Evolutionary conservation across 495 filamentous ascomycete species (phyloP).

Genomic region (Podospora tetraspora): DNA sequence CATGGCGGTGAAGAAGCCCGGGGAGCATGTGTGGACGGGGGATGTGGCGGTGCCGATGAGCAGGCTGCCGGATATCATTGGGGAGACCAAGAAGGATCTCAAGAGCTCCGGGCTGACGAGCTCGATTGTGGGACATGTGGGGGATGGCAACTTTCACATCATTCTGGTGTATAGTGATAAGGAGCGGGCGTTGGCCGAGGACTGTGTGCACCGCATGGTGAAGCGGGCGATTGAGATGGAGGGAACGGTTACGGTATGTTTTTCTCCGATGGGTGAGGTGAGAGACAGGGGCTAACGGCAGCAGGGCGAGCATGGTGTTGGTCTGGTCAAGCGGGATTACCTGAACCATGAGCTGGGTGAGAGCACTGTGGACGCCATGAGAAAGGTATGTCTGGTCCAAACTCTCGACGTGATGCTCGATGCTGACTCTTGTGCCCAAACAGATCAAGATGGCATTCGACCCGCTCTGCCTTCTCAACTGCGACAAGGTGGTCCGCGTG

Average conservation of each 20-base stretch:
- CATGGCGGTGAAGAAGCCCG: constrained; percentile 52
- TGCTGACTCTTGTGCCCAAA: neutral
- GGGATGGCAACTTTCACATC: constrained; percentile 79
- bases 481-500: constrained; percentile 71
- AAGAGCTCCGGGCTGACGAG: constrained; percentile 59
- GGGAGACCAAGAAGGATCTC: constrained; percentile 71
- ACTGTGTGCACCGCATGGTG: constrained; percentile 76
- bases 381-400: constrained; percentile 49
- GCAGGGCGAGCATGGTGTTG: constrained; percentile 73
- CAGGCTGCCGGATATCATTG: constrained; percentile 66
- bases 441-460: constrained; percentile 68
- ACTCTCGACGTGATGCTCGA: neutral
- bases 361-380: constrained; percentile 71
- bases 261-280: neutral
- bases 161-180: constrained; percentile 68
- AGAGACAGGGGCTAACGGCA: neutral
- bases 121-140: constrained; percentile 76
- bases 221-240: constrained; percentile 78
- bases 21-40: constrained; percentile 73
- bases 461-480: constrained; percentile 71
- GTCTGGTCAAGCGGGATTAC: constrained; percentile 77
- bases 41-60: constrained; percentile 79
- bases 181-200: constrained; percentile 59
- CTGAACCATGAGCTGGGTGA: constrained; percentile 67
- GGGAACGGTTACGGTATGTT: constrained; percentile 63